phyloP scores from a whole-genome alignment of 192 early-diverging fungal genomes.

The Gonapodya sp. region DNA sequence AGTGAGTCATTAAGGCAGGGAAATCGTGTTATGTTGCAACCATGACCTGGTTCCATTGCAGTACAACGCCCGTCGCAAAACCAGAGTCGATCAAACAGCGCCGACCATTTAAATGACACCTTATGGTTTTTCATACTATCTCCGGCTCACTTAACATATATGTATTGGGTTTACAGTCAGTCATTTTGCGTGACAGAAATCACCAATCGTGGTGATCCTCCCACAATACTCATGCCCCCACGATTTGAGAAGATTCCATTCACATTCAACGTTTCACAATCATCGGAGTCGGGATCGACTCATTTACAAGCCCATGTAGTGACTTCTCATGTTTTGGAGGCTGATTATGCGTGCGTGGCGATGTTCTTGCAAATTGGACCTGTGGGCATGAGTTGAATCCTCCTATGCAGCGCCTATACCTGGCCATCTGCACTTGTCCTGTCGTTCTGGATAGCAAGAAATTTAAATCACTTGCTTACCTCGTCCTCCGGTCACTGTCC shows the following conservation, averaged over 20 bases:
- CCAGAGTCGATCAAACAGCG: neutral
- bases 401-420: neutral
- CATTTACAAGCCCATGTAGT: neutral
- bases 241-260: neutral
- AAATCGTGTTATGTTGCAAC: too few relatives aligned
- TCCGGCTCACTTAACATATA: too few relatives aligned
- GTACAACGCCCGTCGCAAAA: neutral
- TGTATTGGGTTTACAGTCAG: too few relatives aligned
- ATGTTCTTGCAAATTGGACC: neutral
- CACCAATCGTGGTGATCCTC: neutral
- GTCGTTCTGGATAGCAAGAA: neutral
- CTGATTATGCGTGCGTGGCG: neutral
- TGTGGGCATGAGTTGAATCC: neutral
- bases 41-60: neutral
- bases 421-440: neutral
- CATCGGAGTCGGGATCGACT: neutral
- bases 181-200: neutral
- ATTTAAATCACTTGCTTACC: neutral
- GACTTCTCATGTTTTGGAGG: neutral
- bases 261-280: neutral
- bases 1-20: neutral
- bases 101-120: neutral
- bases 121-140: too few relatives aligned
- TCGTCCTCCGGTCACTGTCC: neutral
- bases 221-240: neutral